Percentiles rank a stretch among this genome's conserved stretches.
These are phyloP conservation scores for Termitomyces sp. DNA, from an alignment of 768 basidiomycete genomes.

Conservation along the genomic window DNA sequence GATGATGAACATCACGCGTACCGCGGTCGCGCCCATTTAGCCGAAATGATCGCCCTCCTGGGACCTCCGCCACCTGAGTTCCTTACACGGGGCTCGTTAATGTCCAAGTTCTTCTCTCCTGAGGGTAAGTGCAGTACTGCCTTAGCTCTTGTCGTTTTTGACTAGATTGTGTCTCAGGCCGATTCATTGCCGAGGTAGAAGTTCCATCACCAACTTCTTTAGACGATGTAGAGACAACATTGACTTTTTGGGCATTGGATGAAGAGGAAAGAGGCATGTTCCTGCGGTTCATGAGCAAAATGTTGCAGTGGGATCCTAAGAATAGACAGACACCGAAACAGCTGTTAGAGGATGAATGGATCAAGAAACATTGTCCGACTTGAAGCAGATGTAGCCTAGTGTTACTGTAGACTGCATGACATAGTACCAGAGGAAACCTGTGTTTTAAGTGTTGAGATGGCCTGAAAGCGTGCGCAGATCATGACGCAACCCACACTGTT, in stretches of 20 bases:
- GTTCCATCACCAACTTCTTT: background rate
- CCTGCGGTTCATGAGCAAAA: conserved; percentile 4
- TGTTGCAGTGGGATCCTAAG: conserved; percentile 7
- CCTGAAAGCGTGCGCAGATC: background rate
- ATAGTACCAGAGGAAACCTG: background rate
- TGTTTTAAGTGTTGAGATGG: background rate
- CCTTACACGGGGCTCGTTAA: background rate
- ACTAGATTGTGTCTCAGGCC: background rate
- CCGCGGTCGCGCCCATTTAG: background rate
- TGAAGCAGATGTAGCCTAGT: background rate
- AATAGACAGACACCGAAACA: conserved; percentile 1
- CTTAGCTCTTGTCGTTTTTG: background rate
- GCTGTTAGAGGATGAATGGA: background rate
- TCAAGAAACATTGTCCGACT: background rate
- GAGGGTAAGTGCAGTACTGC: background rate
- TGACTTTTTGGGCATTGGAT: background rate
- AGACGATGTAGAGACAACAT: background rate
- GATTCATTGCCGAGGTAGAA: background rate
- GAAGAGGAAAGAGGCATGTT: conserved; percentile 4
- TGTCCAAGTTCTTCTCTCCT: background rate
- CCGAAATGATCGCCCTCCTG: conserved; percentile 3
- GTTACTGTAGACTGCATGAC: background rate
- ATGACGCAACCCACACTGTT: background rate
- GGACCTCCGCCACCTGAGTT: conserved; percentile 4
- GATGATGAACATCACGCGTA: background rate